phyloP scores from a whole-genome alignment of 345 rosid genomes.

The Boechera divaricarpa region DNA sequence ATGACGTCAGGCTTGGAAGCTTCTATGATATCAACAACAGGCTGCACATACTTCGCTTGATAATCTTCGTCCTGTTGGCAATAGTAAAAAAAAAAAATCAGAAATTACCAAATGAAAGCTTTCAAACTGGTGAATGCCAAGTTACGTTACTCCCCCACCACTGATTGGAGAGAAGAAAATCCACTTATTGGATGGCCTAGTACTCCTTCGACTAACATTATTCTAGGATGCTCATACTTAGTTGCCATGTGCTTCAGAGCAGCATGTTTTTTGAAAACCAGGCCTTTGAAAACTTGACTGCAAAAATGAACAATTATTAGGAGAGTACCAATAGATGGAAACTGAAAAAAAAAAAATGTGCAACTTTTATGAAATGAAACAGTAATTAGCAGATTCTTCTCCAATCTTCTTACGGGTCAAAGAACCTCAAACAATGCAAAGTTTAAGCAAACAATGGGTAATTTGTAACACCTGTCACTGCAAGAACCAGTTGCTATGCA shows the following conservation, averaged over 20 bases:
- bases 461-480: conserved; percentile 62
- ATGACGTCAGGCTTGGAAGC: conserved; percentile 72
- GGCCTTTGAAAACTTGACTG: conserved; percentile 86
- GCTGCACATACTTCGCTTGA: conserved; percentile 45
- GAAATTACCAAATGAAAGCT: conserved; percentile 18
- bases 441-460: neutral
- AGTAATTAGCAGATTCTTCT: neutral
- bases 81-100: conserved; percentile 12
- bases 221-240: conserved; percentile 68
- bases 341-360: neutral
- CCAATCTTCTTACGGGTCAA: neutral
- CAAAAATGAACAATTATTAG: conserved; percentile 38
- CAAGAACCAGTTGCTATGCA: conserved; percentile 89
- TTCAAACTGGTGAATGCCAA: conserved; percentile 1
- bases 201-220: conserved; percentile 72
- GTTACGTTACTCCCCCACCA: conserved; percentile 50
- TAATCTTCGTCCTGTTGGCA: conserved; percentile 61
- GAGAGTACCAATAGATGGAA: conserved; percentile 5
- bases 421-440: conserved; percentile 15
- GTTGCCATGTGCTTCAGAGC: conserved; percentile 98
- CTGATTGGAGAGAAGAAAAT: conserved; percentile 72
- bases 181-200: conserved; percentile 81
- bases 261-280: conserved; percentile 93
- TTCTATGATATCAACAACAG: conserved; percentile 68
- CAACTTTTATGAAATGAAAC: neutral